Evolutionary conservation across 805 yeast species (phyloP), one percentile per base, ranked within the genome.

Genomic region (Lipomyces yamanashiensis): DNA sequence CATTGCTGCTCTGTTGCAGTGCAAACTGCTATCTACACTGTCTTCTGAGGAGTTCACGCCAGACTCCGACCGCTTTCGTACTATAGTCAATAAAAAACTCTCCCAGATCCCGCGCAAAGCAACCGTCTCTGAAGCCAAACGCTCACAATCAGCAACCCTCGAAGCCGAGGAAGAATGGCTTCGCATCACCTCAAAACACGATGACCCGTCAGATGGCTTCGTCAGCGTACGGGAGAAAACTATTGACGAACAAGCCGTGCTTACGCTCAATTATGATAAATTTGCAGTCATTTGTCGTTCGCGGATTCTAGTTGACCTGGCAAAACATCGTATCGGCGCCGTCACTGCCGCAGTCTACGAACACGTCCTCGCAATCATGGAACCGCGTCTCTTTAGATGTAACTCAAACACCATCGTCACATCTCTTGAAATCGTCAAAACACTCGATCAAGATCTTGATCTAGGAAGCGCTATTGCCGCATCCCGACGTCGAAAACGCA

Each of bases 211-310:
- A 36, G 72, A 69, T 55, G 68, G 71, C 8, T 56, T 61, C 5
- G 15, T 53, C 10, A 13, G 4, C 23, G 3, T 45, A 0, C 19
- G 50, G 62, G n/a, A 64, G 58, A 19, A 53, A 10, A 9, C 19
- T 0, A 48, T 56, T n/a, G 54, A 66, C 41, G 61, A 63, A 8
- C 61, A 69, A 8, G 67, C 75, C 3, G 71, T 87, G 3, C 82
- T 91, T 33, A 79, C 87, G 0, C 79, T 91, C 71, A 87, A 86
- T 71, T 78, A 89, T 57, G 82, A 84, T 39, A 79, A 95, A 69
- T 92, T 83, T 70, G 80, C 89, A 57, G 87, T 90, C 71, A 76
- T 82, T 40, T 80, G 87, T 71, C 82, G 98, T 68, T 81, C 88
- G 10, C 74, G 78, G 51, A 88, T 88, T 68, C 79, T 95, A 15